Evolutionary conservation across 371 early-diverging fungal species (phyloP).

Genomic region (Paraphysoderma sedebokerense): DNA sequence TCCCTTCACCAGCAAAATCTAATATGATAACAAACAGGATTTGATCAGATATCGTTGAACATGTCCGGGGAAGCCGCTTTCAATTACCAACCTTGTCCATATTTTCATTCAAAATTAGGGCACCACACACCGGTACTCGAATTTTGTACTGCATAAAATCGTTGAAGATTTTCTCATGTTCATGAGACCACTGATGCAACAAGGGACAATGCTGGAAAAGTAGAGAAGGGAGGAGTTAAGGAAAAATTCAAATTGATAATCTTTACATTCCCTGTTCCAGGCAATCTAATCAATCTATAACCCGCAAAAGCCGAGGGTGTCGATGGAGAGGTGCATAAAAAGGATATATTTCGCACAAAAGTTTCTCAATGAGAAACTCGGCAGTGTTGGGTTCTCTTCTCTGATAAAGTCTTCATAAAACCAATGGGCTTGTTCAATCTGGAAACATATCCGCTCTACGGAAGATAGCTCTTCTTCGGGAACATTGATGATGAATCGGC

Average conservation of each 20-base stretch:
- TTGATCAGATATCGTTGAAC: conserved; percentile 2
- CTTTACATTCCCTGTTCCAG: too few species aligned
- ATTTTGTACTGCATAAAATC: conserved; percentile 93
- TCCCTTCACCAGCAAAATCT: conserved; percentile 75
- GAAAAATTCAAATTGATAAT: too few species aligned
- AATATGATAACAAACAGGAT: conserved; percentile 10
- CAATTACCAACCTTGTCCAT: conserved; percentile 54
- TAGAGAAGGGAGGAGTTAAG: conserved; percentile 5
- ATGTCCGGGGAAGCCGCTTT: background rate
- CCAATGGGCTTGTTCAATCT: conserved; percentile 99
- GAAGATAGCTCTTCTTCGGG: conserved; percentile 79
- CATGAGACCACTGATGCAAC: conserved; percentile 65
- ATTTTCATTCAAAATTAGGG: conserved; percentile 78
- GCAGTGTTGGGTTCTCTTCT: conserved; percentile 56
- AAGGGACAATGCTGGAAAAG: conserved; percentile 78
- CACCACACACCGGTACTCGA: conserved; percentile 96
- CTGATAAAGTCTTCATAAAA: conserved; percentile 97
- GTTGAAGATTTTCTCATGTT: conserved; percentile 69
- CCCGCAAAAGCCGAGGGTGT: too few species aligned
- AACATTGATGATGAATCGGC: conserved; percentile 95
- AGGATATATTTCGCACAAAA: conserved; percentile 59
- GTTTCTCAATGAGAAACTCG: conserved; percentile 58
- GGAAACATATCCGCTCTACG: conserved; percentile 91
- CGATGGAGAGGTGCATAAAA: conserved; percentile 6
- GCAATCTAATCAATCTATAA: too few species aligned